Conservation (phyloP, 805 yeast genomes). For the Teunomyces pallodes region DNA sequence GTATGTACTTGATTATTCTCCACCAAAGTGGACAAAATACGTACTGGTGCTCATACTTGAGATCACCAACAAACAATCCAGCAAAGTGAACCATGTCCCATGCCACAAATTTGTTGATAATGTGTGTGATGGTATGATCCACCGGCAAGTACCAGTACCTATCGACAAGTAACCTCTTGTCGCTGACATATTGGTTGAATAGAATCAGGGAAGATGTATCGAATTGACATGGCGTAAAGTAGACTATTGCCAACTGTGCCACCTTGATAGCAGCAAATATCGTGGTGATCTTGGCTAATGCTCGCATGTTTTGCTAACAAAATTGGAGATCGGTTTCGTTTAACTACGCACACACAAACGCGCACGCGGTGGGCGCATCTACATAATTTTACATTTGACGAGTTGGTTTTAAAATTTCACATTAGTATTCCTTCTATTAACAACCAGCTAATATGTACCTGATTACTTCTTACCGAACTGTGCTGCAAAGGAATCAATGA, state of each 20-base stretch:
- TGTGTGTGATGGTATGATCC: conserved; percentile 3
- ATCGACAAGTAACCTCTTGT: not conserved
- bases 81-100: conserved; percentile 89
- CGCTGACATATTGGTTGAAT: conserved; percentile 14
- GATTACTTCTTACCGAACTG: conserved; percentile 42
- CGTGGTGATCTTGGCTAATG: conserved; percentile 3
- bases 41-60: conserved; percentile 80
- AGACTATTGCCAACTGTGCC: conserved; percentile 37
- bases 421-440: not conserved
- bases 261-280: conserved; percentile 32
- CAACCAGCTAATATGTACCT: not conserved
- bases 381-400: not conserved
- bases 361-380: not conserved
- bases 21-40: conserved; percentile 86
- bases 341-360: not conserved
- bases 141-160: conserved; percentile 1
- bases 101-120: conserved; percentile 54
- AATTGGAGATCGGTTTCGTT: too few relatives aligned
- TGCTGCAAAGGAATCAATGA: conserved; percentile 44
- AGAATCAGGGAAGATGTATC: conserved; percentile 48
- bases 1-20: conserved; percentile 36
- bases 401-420: not conserved
- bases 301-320: not conserved
- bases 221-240: conserved; percentile 43
- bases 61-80: conserved; percentile 49